phyloP scores from a whole-genome alignment of 192 early-diverging fungal genomes.

The Phycomyces nitens region DNA sequence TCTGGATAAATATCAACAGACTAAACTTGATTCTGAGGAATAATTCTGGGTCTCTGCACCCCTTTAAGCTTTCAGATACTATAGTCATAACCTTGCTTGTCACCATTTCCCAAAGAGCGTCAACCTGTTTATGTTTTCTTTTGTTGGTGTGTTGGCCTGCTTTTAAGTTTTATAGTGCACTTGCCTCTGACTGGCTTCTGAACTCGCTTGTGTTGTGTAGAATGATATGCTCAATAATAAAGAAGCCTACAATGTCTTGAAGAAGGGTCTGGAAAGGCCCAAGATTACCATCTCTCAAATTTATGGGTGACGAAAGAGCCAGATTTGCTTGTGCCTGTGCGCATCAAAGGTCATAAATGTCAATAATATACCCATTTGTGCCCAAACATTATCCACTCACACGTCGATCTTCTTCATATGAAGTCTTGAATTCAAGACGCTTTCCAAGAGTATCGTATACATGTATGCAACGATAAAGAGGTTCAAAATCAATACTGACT shows the following conservation, averaged over 20 bases:
- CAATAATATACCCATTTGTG: too few species aligned
- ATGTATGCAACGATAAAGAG: conserved; percentile 93
- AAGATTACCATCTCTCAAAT: conserved; percentile 62
- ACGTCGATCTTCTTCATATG: conserved; percentile 87
- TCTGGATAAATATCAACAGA: conserved; percentile 88
- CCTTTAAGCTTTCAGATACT: conserved; percentile 73
- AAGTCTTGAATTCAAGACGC: conserved; percentile 76
- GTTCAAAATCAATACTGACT: conserved; percentile 86
- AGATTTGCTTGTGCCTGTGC: conserved; percentile 80
- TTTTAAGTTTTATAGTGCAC: neutral
- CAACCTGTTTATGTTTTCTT: conserved; percentile 51
- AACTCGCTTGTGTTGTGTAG: conserved; percentile 87
- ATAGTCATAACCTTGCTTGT: conserved; percentile 77
- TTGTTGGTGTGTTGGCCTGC: too few species aligned
- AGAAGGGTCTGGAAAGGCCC: conserved; percentile 70
- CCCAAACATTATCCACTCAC: conserved; percentile 29
- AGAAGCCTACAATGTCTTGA: conserved; percentile 93
- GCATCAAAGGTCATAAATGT: neutral
- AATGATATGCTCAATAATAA: conserved; percentile 90
- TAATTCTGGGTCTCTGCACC: conserved; percentile 73
- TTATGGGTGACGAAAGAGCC: conserved; percentile 72
- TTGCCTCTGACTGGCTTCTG: conserved; percentile 70
- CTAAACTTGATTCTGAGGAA: conserved; percentile 75
- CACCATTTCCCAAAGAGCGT: conserved; percentile 85
- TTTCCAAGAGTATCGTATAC: conserved; percentile 93